A percentile compares a stretch with the other conserved stretches of the same genome.
Evolutionary conservation across 1,139 yeast genomes (phyloP).

Genomic region (Sugiyamaella castrensis): DNA sequence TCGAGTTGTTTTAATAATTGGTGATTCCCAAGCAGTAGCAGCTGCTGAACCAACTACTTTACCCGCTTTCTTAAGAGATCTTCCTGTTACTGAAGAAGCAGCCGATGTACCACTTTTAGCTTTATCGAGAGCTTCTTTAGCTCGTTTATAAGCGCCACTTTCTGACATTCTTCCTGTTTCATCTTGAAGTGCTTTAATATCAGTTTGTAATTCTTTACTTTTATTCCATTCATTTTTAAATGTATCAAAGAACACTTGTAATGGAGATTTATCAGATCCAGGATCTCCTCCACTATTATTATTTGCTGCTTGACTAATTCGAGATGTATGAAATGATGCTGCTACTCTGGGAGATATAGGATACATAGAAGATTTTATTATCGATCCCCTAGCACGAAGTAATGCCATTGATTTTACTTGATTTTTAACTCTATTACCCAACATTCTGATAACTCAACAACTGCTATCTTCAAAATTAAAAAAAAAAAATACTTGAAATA

Average conservation of each 20-base stretch:
- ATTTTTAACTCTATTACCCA: no score
- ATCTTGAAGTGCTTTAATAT: constrained; percentile 91
- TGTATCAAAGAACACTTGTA: constrained; percentile 90
- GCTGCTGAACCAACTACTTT: constrained; percentile 90
- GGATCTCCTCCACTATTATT: constrained; percentile 2
- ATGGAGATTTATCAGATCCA: constrained; percentile 59
- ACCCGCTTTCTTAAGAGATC: constrained; percentile 86
- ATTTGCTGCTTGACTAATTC: neutral
- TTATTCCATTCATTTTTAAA: constrained; percentile 89
- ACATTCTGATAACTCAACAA: no score
- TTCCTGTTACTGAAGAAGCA: constrained; percentile 67
- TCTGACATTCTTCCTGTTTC: constrained; percentile 95
- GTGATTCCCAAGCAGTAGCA: constrained; percentile 93
- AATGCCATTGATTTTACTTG: no score
- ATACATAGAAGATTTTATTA: no score
- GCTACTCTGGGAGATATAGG: no score
- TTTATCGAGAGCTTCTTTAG: constrained; percentile 85
- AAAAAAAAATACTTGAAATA: no score
- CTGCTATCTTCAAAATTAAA: no score
- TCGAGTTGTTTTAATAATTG: constrained; percentile 85
- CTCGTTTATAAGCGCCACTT: constrained; percentile 87
- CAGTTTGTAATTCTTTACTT: constrained; percentile 83
- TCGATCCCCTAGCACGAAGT: no score
- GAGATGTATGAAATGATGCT: constrained; percentile 5
- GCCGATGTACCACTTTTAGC: constrained; percentile 52